Conservation (phyloP, 169 alveolate species). For the Perkinsus marinus region DNA sequence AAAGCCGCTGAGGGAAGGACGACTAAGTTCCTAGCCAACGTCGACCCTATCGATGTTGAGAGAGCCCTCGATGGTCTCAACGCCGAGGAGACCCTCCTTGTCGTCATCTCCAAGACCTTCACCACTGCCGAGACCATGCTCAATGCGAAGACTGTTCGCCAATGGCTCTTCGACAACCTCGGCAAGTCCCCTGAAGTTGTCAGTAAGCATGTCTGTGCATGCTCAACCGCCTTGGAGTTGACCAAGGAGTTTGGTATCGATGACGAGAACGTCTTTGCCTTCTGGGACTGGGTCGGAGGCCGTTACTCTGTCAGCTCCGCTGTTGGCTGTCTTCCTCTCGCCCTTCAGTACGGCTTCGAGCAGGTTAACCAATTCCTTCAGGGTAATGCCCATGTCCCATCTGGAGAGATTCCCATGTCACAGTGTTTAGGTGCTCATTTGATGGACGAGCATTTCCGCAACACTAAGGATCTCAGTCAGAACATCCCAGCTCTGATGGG, state of each 20-base stretch:
- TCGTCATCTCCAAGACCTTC: slow-evolving; percentile 92
- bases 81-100: slow-evolving; percentile 79
- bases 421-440: slow-evolving; percentile 40
- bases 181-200: not conserved
- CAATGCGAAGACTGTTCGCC: slow-evolving; percentile 81
- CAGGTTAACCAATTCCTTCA: slow-evolving; percentile 57
- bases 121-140: slow-evolving; percentile 99
- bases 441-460: slow-evolving; percentile 72
- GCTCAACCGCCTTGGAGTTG: slow-evolving; percentile 69
- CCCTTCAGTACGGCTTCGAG: slow-evolving; percentile 77
- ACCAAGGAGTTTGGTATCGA: slow-evolving; percentile 77
- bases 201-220: slow-evolving; percentile 76
- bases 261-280: slow-evolving; percentile 83
- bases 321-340: slow-evolving; percentile 92
- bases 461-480: slow-evolving; percentile 43
- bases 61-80: slow-evolving; percentile 80
- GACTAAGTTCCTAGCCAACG: slow-evolving; percentile 87
- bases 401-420: not conserved
- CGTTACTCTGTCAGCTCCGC: slow-evolving; percentile 94
- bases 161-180: slow-evolving; percentile 64
- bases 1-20: not conserved
- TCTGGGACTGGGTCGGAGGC: slow-evolving; percentile 99
- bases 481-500: slow-evolving; percentile 87
- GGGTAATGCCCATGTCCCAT: slow-evolving; percentile 24
- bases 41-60: slow-evolving; percentile 89